These are phyloP conservation scores for Musa itinerans DNA, from an alignment of 176 grass and related monocot species.

Conservation along the genomic window DNA sequence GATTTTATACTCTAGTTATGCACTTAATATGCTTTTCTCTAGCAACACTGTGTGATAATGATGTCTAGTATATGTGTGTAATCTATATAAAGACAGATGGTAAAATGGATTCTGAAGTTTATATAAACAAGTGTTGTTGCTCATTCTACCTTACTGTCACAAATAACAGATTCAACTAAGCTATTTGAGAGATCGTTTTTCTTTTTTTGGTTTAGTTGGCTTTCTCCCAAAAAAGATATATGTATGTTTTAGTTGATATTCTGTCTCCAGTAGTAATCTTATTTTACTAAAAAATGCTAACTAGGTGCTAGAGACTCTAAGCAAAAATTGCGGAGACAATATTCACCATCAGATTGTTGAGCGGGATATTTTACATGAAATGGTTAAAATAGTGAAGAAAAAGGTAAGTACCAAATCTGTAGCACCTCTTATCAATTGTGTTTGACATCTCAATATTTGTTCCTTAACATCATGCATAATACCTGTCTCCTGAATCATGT, in stretches of 20 bases:
- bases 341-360: conserved; percentile 87
- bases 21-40: too few species aligned
- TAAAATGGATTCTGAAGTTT: too few species aligned
- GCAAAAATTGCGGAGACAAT: conserved; percentile 91
- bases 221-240: too few species aligned
- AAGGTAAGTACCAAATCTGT: conserved; percentile 33
- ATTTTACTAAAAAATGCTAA: background rate
- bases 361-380: conserved; percentile 96
- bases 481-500: conserved; percentile 18
- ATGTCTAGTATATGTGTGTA: too few species aligned
- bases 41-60: too few species aligned
- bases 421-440: background rate
- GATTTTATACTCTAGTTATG: too few species aligned
- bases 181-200: too few species aligned
- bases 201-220: too few species aligned
- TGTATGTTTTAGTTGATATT: conserved; percentile 1
- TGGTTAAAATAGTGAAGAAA: conserved; percentile 99
- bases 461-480: conserved; percentile 1
- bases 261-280: conserved; percentile 4
- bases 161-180: too few species aligned
- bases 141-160: too few species aligned
- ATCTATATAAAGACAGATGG: too few species aligned
- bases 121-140: too few species aligned
- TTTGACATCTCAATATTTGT: background rate
- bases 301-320: conserved; percentile 92